Evolutionary conservation across 2,329 filamentous ascomycete species (phyloP).

Genomic region (Paecilomyces sp.): DNA sequence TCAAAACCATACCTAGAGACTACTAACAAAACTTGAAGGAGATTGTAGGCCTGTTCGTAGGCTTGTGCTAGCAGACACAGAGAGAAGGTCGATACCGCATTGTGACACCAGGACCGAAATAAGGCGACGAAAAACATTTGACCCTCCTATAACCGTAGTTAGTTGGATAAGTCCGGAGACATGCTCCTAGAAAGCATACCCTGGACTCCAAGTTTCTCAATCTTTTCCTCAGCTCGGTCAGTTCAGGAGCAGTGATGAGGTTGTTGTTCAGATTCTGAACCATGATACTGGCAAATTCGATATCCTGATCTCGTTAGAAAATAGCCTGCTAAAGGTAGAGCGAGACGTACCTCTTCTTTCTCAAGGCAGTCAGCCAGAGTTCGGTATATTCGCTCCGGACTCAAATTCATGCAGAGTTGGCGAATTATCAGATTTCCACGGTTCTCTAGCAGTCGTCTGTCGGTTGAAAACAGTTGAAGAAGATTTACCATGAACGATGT

Average conservation of each 20-base stretch:
- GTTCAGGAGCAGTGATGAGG: conserved; percentile 90
- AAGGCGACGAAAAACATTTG: conserved; percentile 92
- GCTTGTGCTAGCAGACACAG: conserved; percentile 91
- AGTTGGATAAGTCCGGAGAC: conserved; percentile 3
- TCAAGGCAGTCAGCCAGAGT: conserved; percentile 95
- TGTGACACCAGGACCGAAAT: conserved; percentile 97
- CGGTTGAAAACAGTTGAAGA: conserved; percentile 89
- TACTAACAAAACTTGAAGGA: conserved; percentile 85
- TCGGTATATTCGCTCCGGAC: conserved; percentile 89
- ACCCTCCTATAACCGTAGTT: conserved; percentile 57
- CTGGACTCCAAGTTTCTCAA: conserved; percentile 84
- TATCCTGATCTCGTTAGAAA: conserved; percentile 46
- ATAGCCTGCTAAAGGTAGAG: background rate
- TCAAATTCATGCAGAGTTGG: conserved; percentile 86
- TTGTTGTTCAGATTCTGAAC: conserved; percentile 99
- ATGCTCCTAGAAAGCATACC: conserved; percentile 36
- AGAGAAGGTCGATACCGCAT: conserved; percentile 95
- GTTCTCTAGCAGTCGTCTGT: conserved; percentile 82
- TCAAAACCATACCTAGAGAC: background rate
- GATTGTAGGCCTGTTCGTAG: conserved; percentile 94
- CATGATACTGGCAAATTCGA: conserved; percentile 99
- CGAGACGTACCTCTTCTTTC: conserved; percentile 64
- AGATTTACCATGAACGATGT: conserved; percentile 97
- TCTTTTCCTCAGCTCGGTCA: conserved; percentile 83
- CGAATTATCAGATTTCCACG: conserved; percentile 94